Evolutionary conservation across 2,329 filamentous ascomycete genomes (phyloP), one percentile per base, ranked within the genome.

Genomic region (Aspergillus arachidicola): DNA sequence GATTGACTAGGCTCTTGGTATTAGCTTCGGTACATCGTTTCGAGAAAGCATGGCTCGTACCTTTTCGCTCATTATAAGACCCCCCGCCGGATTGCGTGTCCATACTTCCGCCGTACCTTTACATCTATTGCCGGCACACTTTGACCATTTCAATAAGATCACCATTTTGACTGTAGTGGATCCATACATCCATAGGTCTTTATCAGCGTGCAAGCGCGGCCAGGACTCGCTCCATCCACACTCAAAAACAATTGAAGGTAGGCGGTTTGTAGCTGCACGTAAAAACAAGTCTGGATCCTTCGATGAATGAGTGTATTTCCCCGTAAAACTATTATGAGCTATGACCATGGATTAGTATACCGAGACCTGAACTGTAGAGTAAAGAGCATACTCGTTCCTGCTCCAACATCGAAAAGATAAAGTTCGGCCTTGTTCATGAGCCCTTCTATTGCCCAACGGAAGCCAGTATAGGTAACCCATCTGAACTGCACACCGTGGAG

Each of bases 231-330:
- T 26, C 32, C 41, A 62, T 3, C 61, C 61, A 19, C 16, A 12
- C 21, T 59, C 61, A 5, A 62, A 14, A 10, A 62, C 56, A 19
- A 62, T 48, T 19, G 32, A 57, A 14, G 61, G 50, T n/a, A 28
- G 21, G 10, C 1, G 0, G 34, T 23, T 7, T 2, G 43, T 30
- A 45, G 43, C 30, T 7, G 34, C 14, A 1, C 61, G 45, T 34
- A 63, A 34, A 36, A 58, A 59, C 28, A 53, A 43, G 36, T 62
- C 61, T 1, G 61, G 43, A 11, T 60, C 46, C 41, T 63, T 63
- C 7, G 34, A 41, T 6, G 61, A 59, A 11, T 21, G 32, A 14
- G 7, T 14, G 51, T 63, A 63, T 14, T 16, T 1, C 2, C 51
- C 61, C 2, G 51, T 38, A 12, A 63, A 63, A 0, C 21, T 10